Base-by-base conservation (phyloP, 352 stramenopile genomes). In the Phytopythium chamaehyphon region DNA sequence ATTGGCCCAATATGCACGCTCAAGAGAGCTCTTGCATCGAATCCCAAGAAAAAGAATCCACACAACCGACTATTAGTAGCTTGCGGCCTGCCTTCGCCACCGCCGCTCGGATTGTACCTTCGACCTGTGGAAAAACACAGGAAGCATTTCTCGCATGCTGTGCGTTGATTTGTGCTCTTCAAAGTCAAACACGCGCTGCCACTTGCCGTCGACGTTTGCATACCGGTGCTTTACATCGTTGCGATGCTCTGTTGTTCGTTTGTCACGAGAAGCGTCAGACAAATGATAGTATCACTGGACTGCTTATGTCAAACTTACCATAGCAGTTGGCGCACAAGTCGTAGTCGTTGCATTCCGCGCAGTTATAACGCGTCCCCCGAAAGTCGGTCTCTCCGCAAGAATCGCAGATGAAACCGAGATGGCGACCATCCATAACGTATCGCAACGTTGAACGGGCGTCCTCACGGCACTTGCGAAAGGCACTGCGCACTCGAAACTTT, bases 361-460 rank as follows among this genome's bases (percentile, higher is more conserved):
- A 91, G 55, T 90, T 91, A 55, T 76, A 93, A 10, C 83, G 76
- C 37, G 76, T 54, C 15, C 82, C 82, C 18, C 70, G 75, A 54
- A 93, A 91, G 38, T 93, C 80, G 21, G 80, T 90, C 65, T 90
- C 71, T 12, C 78, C 83, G 39, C 80, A 93, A 37, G 70, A 86
- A 49, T 93, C 83, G 50, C 83, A 93, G 38, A 90, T 90, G 45
- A 93, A 93, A 0, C 83, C 83, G 11, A 93, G 55, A 45, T 93
- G 83, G 6, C 80, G 69, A 0, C 77, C 83, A 49, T 90, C 80
- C 83, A 93, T 91, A 47, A 93, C 89, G 54, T 89, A 93, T 43
- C 65, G 55, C 43, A 93, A 59, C 15, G 83, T 91, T 4, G 62
- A 64, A 14, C 73, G 61, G 1, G 71, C 71, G 51, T 93, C 73